Conservation (phyloP, 2,329 filamentous ascomycete species). For the Penicillium sp. region DNA sequence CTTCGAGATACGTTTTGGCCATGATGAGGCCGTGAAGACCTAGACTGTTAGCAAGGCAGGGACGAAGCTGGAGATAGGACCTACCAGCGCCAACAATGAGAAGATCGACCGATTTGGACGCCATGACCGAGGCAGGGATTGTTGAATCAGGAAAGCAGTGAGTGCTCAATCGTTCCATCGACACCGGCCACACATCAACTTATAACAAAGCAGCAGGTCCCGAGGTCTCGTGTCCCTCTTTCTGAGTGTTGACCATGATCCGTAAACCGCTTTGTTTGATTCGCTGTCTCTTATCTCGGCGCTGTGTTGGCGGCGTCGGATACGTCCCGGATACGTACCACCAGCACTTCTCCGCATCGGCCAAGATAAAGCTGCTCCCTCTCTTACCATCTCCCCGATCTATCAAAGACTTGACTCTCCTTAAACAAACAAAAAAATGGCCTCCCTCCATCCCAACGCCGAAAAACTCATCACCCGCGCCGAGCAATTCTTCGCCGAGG, state of each 20-base stretch:
- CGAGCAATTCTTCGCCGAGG: conserved; percentile 13
- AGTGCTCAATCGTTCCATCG: background rate
- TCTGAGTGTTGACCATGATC: background rate
- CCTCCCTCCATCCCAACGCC: conserved; percentile 12
- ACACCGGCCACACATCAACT: background rate
- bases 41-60: conserved; percentile 8
- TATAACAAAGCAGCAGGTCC: background rate
- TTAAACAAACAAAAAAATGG: background rate
- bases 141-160: background rate
- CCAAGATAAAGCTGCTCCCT: background rate
- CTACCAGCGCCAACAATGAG: conserved; percentile 14
- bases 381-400: background rate
- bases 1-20: conserved; percentile 62
- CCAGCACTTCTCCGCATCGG: background rate
- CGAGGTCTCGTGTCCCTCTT: background rate
- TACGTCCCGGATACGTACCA: background rate
- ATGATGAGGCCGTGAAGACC: conserved; percentile 60
- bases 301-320: background rate
- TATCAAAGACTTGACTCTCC: background rate
- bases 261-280: background rate
- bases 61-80: background rate
- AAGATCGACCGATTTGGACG: background rate
- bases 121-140: background rate
- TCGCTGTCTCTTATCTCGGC: background rate
- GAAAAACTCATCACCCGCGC: conserved; percentile 12